Conservation (phyloP, 2,329 filamentous ascomycete species). For the Sclerotinia sclerotiorum region DNA sequence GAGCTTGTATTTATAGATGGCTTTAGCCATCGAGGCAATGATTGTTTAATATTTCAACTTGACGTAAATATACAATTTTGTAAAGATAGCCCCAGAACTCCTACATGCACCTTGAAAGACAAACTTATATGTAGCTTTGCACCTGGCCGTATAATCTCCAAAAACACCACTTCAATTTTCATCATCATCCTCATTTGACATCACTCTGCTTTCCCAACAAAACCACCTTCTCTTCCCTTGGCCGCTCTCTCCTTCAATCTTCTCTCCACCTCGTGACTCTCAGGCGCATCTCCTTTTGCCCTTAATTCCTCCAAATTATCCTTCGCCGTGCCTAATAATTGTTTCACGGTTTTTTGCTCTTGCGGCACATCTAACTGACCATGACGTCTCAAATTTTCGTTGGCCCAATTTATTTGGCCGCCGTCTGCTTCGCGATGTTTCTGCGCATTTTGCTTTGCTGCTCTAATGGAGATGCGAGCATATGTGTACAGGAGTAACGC, state of each 20-base stretch:
- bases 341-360: conserved; percentile 39
- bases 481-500: conserved; percentile 56
- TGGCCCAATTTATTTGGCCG: conserved; percentile 54
- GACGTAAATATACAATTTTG: neutral
- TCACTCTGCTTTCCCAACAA: conserved; percentile 13
- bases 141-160: neutral
- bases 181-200: neutral
- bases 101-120: neutral
- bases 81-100: neutral
- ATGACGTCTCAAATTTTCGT: conserved; percentile 55
- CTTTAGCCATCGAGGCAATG: conserved; percentile 22
- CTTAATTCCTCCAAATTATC: conserved; percentile 28
- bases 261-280: conserved; percentile 30
- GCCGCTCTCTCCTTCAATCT: conserved; percentile 33
- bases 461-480: conserved; percentile 62
- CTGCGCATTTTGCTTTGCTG: conserved; percentile 65
- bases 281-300: conserved; percentile 17
- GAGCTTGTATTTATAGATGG: conserved; percentile 29
- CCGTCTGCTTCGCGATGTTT: conserved; percentile 57
- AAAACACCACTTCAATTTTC: neutral
- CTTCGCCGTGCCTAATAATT: conserved; percentile 34
- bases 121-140: neutral
- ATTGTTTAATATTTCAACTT: conserved; percentile 1
- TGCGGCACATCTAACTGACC: conserved; percentile 47
- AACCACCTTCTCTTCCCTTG: conserved; percentile 24